Percentiles rank a stretch among this genome's conserved stretches.
These are phyloP conservation scores for sunflower (Helianthus annuus) DNA, from an alignment of 129 eudicot genomes.

Conservation along the genomic window DNA sequence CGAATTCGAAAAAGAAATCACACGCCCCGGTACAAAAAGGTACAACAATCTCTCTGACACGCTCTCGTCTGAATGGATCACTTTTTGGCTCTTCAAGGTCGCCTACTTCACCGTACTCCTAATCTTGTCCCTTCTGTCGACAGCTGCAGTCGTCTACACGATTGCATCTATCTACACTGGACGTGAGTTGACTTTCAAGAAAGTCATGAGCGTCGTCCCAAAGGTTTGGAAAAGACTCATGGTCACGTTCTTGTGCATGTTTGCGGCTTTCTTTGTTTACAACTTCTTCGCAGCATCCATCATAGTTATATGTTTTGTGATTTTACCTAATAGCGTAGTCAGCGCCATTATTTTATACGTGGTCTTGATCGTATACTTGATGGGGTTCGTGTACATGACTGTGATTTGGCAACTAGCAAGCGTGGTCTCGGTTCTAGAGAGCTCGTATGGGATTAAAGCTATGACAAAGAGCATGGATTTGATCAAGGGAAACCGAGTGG, in stretches of 20 bases:
- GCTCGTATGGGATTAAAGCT: constrained; percentile 49
- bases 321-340: constrained; percentile 2
- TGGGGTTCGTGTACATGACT: constrained; percentile 55
- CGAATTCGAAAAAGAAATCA: constrained; percentile 25
- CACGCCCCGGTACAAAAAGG: constrained; percentile 24
- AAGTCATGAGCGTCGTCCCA: constrained; percentile 43
- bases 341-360: constrained; percentile 9
- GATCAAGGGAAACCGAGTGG: constrained; percentile 54
- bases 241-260: constrained; percentile 55
- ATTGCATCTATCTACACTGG: constrained; percentile 48
- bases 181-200: constrained; percentile 19
- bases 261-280: constrained; percentile 42
- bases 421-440: constrained; percentile 65
- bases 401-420: constrained; percentile 71
- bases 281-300: constrained; percentile 22
- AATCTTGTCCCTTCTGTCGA: constrained; percentile 58
- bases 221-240: constrained; percentile 64
- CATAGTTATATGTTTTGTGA: constrained; percentile 7
- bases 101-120: constrained; percentile 39
- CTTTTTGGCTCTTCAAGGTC: constrained; percentile 30
- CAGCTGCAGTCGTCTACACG: constrained; percentile 65
- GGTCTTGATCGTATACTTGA: constrained; percentile 26
- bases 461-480: constrained; percentile 55
- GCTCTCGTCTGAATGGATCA: constrained; percentile 33
- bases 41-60: constrained; percentile 28